Evolutionary conservation across 73 alveolate genomes (phyloP), one percentile per base, ranked within the genome.

Genomic region (Uronychia binucleata): DNA sequence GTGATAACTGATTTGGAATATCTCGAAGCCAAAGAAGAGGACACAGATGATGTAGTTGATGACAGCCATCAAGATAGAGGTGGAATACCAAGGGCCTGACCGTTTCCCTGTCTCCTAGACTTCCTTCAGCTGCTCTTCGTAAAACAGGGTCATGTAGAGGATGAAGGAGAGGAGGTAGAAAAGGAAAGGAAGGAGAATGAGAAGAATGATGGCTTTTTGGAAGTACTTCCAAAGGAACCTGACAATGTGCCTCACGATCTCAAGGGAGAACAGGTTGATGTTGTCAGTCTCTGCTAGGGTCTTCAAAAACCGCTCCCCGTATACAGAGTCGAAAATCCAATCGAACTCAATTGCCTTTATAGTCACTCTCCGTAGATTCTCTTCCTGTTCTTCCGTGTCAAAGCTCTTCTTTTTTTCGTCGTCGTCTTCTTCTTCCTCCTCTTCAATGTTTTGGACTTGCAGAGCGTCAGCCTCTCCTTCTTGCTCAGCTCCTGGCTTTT

Each of bases 311-410:
- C 59, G 27, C 33, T 59, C 58, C 1, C 88, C 88, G 8, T 81
- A n/a, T 59, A 58, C 33, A 0, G 57, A 30, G 31, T 81, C 46
- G 31, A 81, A 60, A 27, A 81, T 81, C 88, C 88, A 81, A 58
- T 81, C 88, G 31, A 81, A 81, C 35, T 81, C 88, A 25, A 81
- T 81, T 0, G 88, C 88, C n/a, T 60, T 58, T 30, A 81, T 33
- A 33, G 30, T 46, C n/a, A 46, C 67, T 46, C 5, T 46, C 19
- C 67, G 5, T 46, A 11, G n/a, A 19, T 46, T 46, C 67, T 46
- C 67, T 11, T 46, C 67, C n/a, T 46, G 19, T 46, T 46, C 67
- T 46, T 46, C 67, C 67, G 5, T 19, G 5, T 46, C 19, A 5
- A 11, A 19, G 5, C 19, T 5, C 67, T 46, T 46, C 67, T 46